Evolutionary conservation across 139 green algal species (phyloP).

Genomic region (Spirogloea muscicola): DNA sequence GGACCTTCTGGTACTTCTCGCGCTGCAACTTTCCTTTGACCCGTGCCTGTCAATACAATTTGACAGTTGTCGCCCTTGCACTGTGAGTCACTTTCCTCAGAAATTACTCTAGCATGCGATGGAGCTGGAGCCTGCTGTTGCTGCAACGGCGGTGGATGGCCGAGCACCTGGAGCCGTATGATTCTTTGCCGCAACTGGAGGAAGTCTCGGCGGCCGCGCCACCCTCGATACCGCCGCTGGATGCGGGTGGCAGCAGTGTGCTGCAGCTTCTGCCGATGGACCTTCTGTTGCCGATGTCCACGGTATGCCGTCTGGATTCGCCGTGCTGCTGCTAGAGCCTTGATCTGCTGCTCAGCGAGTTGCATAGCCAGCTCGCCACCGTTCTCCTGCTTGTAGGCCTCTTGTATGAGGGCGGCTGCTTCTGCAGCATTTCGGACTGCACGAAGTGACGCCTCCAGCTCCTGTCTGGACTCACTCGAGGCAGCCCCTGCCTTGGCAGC

Average conservation of each 20-base stretch:
- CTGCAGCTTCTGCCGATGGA: background rate
- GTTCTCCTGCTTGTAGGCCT: background rate
- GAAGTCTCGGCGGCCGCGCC: conserved; percentile 1
- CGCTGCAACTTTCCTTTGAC: conserved; percentile 17
- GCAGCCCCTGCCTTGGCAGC: too few species aligned
- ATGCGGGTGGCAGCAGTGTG: background rate
- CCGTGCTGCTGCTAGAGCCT: conserved; percentile 2
- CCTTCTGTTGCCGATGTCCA: too few species aligned
- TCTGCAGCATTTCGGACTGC: background rate
- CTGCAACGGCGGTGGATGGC: background rate
- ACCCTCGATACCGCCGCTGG: conserved; percentile 1
- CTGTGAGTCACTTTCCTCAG: background rate
- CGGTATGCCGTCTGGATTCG: background rate
- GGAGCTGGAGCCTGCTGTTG: too few species aligned
- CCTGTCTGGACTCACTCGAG: too few species aligned
- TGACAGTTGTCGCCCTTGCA: background rate
- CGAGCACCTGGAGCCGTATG: conserved; percentile 8
- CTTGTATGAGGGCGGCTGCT: background rate
- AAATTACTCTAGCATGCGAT: background rate
- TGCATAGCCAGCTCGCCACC: background rate
- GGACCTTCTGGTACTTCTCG: background rate
- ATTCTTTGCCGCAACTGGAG: conserved; percentile 11
- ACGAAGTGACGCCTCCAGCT: background rate
- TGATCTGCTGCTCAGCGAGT: background rate
- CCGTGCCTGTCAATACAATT: background rate